A percentile compares a stretch with the other conserved stretches of the same genome.
Evolutionary conservation across 345 rosid species (phyloP).

Genomic region (Boechera retrofracta): DNA sequence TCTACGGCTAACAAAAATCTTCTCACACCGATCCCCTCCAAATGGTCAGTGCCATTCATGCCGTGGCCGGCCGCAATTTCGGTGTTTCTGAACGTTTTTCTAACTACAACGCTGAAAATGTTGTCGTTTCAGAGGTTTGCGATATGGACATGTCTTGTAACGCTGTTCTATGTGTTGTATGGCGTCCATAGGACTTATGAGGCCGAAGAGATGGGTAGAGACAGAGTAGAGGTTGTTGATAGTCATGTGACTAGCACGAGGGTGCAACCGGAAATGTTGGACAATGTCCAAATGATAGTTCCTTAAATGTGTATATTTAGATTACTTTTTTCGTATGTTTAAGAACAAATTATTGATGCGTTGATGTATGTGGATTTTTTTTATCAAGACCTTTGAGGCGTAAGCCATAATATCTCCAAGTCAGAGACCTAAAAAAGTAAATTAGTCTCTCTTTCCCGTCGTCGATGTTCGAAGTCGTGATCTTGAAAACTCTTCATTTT

Average conservation of each 20-base stretch:
- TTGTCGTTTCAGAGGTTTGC: constrained; percentile 70
- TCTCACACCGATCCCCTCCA: neutral
- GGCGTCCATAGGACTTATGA: constrained; percentile 88
- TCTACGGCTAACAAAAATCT: constrained; percentile 36
- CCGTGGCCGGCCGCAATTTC: constrained; percentile 91
- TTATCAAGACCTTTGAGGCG: neutral
- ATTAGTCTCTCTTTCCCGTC: too few relatives aligned
- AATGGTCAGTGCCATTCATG: constrained; percentile 89
- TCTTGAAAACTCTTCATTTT: too few relatives aligned
- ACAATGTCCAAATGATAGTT: constrained; percentile 33
- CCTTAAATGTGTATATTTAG: neutral
- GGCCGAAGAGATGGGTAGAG: constrained; percentile 69
- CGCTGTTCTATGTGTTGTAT: constrained; percentile 73
- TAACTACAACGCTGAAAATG: constrained; percentile 66
- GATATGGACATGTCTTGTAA: constrained; percentile 71
- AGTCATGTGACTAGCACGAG: constrained; percentile 46
- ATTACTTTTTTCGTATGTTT: neutral
- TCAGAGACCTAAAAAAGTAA: neutral
- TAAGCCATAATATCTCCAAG: too few relatives aligned
- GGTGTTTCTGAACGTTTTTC: constrained; percentile 75
- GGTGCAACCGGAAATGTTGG: constrained; percentile 51
- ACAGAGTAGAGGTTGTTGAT: constrained; percentile 12
- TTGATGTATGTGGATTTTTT: neutral
- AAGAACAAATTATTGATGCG: neutral
- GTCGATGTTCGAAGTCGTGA: too few relatives aligned